Conservation (phyloP, 148 eudicot species). For the Euryodendron excelsum region DNA sequence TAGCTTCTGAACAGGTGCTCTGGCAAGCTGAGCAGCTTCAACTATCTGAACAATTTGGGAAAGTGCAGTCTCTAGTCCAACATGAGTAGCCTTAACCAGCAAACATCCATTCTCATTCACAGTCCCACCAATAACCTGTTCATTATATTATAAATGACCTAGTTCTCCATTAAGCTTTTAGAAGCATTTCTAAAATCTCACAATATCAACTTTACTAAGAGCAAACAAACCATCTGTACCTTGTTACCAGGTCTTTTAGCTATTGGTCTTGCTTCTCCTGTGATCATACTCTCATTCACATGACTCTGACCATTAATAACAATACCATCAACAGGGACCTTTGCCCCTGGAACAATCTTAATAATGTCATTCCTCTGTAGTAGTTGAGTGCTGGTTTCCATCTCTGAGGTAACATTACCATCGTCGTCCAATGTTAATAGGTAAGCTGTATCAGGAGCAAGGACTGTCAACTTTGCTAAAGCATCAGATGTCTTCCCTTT, state of each 20-base stretch:
- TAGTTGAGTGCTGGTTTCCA: constrained; percentile 74
- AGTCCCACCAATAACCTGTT: constrained; percentile 96
- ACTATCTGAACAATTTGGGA: constrained; percentile 97
- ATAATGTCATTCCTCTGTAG: constrained; percentile 83
- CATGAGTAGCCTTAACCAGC: constrained; percentile 83
- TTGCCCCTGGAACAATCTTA: constrained; percentile 89
- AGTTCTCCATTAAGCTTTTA: neutral
- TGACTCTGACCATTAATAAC: constrained; percentile 83
- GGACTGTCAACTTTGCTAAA: constrained; percentile 81
- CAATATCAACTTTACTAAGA: constrained; percentile 8
- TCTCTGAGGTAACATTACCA: constrained; percentile 74
- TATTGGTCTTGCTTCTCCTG: constrained; percentile 92
- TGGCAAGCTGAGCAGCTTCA: constrained; percentile 97
- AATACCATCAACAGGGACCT: constrained; percentile 90
- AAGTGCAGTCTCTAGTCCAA: constrained; percentile 94
- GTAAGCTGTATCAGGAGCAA: constrained; percentile 88
- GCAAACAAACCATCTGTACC: constrained; percentile 37
- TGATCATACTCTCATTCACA: constrained; percentile 98
- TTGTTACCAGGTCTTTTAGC: constrained; percentile 85
- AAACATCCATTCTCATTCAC: constrained; percentile 92
- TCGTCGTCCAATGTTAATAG: constrained; percentile 60
- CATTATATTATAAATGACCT: neutral
- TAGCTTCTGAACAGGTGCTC: constrained; percentile 97
- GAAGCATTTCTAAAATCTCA: constrained; percentile 6
- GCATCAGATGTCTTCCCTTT: constrained; percentile 99